Evolutionary conservation across 805 yeast genomes (phyloP), one percentile per base, ranked within the genome.

Genomic region (Metschnikowia sp.): DNA sequence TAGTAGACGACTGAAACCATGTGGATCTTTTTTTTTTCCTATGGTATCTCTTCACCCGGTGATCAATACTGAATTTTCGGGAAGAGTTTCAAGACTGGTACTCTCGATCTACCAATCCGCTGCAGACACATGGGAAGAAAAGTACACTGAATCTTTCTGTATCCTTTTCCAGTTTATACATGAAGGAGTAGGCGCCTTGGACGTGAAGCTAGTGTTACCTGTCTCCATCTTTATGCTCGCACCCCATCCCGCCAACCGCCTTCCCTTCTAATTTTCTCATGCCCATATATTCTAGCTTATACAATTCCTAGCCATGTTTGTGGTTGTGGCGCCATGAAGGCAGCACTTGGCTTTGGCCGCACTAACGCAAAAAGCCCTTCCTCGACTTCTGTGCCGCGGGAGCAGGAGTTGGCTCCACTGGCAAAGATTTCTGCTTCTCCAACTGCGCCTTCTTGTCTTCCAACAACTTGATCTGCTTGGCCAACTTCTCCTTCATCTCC

Each of bases 401-500:
- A 39, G 81, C 78, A 22, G 74, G 67, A 45, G 76, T 69, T n/a
- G 77, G 80, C 51, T 76, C 78, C 51, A 67, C 69, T 53, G 78
- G 78, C 57, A 75, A 78, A 45, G 65, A 78, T 76, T 72, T 75
- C 59, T 70, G 77, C 59, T 69, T 70, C 66, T 87, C 94, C 58
- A 94, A 76, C 65, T 83, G 88, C 52, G 76, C 79, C 72, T 90
- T 91, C 72, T 88, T 89, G 56, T 90, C 97, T 68, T 94, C 98
- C 62, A 94, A 78, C 60, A 90, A 81, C 64, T 85, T 86, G 56
- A 92, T 82, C 70, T 92, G 97, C 67, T 86, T 86, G 55, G 86
- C 76, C 65, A 94, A 79, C 70, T 88, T 89, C 63, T 92, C 97
- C 71, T 92, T 92, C 92, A 92, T 91, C 69, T 94, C 98, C 70